Percentiles rank a stretch among this genome's conserved stretches.
phyloP scores from a whole-genome alignment of 2,329 filamentous ascomycete species.

The Zalaria sp. region DNA sequence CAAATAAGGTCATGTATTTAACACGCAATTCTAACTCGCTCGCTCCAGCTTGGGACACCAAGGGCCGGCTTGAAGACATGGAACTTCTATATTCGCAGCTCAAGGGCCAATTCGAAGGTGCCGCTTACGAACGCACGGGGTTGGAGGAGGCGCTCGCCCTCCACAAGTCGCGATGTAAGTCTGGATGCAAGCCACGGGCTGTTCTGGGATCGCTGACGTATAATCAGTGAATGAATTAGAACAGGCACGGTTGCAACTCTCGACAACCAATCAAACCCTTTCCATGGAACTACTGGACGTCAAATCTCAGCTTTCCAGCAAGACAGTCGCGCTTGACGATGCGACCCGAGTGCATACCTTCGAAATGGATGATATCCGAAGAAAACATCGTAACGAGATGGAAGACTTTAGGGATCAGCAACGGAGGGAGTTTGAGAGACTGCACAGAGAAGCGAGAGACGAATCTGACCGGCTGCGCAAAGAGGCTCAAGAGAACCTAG shows the following conservation, averaged over 20 bases:
- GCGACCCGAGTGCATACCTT: slow-evolving; percentile 37
- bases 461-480: slow-evolving; percentile 27
- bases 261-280: slow-evolving; percentile 39
- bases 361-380: slow-evolving; percentile 35
- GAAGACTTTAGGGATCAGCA: slow-evolving; percentile 42
- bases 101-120: slow-evolving; percentile 56
- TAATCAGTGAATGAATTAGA: slow-evolving; percentile 43
- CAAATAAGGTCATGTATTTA: slow-evolving; percentile 30
- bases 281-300: slow-evolving; percentile 54
- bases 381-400: slow-evolving; percentile 41
- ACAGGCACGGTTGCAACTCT: slow-evolving; percentile 33
- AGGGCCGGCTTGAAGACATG: slow-evolving; percentile 61
- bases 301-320: slow-evolving; percentile 36
- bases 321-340: slow-evolving; percentile 37
- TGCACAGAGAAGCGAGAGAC: slow-evolving; percentile 36
- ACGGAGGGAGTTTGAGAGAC: slow-evolving; percentile 41
- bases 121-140: slow-evolving; percentile 51
- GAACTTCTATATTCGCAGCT: slow-evolving; percentile 60
- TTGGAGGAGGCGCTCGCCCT: slow-evolving; percentile 62
- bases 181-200: neutral
- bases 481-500: slow-evolving; percentile 38
- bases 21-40: slow-evolving; percentile 60
- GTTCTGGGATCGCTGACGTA: slow-evolving; percentile 1
- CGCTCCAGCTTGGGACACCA: slow-evolving; percentile 63
- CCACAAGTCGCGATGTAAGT: slow-evolving; percentile 60